These are phyloP conservation scores for Suhomyces choctaworum DNA, from an alignment of 1,139 yeast genomes.

Conservation along the genomic window DNA sequence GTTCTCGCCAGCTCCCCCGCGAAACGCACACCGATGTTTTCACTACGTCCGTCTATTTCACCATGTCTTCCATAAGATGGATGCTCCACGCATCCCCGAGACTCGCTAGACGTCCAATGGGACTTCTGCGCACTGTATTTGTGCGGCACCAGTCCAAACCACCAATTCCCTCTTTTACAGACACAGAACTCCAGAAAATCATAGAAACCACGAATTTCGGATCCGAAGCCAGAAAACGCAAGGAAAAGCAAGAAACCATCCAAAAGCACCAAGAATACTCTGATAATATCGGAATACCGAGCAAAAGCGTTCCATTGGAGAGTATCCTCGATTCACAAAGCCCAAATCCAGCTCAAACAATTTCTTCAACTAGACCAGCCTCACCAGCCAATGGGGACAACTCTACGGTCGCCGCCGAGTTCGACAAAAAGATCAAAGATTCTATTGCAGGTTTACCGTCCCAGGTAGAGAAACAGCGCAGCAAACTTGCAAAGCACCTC, in stretches of 20 bases:
- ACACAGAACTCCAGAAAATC: constrained; percentile 22
- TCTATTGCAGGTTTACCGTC: constrained; percentile 34
- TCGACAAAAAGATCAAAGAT: constrained; percentile 23
- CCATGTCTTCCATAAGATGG: constrained; percentile 1
- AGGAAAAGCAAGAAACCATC: constrained; percentile 1
- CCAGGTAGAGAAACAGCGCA: constrained; percentile 26
- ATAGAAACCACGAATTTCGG: constrained; percentile 26
- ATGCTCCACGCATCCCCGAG: background rate
- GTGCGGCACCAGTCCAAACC: constrained; percentile 7
- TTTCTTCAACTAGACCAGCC: constrained; percentile 4
- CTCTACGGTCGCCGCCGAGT: constrained; percentile 7
- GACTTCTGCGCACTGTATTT: background rate
- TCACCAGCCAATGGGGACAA: too few species aligned
- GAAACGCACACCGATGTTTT: too few species aligned
- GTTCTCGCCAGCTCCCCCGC: too few species aligned
- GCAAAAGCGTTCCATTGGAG: background rate
- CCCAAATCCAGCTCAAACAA: constrained; percentile 2
- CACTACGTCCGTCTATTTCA: too few species aligned
- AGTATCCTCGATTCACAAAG: constrained; percentile 2
- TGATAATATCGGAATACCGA: background rate
- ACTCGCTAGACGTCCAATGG: background rate
- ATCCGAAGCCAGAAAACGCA: constrained; percentile 12
- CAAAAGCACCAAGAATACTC: background rate
- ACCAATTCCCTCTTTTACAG: constrained; percentile 9
- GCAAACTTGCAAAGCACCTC: constrained; percentile 34